A percentile compares a stretch with the other conserved stretches of the same genome.
Evolutionary conservation across 176 grass and related monocot genomes (phyloP).

Genomic region (Rhynchospora breviuscula): DNA sequence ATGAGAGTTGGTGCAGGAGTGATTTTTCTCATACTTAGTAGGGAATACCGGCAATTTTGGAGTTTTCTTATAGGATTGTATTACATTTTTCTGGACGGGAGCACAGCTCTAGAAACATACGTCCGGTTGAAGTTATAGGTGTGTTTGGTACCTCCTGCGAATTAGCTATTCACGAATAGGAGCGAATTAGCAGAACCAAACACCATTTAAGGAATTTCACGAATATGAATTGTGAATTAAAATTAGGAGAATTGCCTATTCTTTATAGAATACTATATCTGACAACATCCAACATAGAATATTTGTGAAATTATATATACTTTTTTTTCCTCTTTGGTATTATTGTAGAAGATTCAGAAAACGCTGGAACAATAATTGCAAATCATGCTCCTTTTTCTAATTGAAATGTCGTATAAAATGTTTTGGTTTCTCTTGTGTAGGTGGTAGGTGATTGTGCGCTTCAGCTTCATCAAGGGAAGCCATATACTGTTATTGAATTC

Average conservation of each 20-base stretch:
- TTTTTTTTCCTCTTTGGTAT: neutral
- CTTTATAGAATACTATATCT: neutral
- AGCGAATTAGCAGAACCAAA: no score
- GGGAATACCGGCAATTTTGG: neutral
- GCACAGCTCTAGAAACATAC: neutral
- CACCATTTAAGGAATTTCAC: no score
- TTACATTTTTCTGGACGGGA: neutral
- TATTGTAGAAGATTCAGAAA: neutral
- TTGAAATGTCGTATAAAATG: neutral
- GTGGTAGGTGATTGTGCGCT: constrained; percentile 69
- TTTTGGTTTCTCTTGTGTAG: constrained; percentile 27
- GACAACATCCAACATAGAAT: neutral
- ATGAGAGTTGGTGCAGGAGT: neutral
- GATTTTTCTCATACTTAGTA: neutral
- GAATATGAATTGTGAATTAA: no score
- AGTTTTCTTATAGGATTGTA: neutral
- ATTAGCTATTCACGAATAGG: no score
- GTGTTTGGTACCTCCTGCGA: no score
- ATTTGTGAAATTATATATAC: neutral
- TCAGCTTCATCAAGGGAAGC: constrained; percentile 58
- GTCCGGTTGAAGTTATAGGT: neutral
- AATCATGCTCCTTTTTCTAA: neutral
- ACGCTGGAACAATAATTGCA: neutral
- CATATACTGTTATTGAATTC: constrained; percentile 58
- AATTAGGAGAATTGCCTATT: no score